phyloP scores from a whole-genome alignment of 352 stramenopile genomes.

The Pythium utonaiense region DNA sequence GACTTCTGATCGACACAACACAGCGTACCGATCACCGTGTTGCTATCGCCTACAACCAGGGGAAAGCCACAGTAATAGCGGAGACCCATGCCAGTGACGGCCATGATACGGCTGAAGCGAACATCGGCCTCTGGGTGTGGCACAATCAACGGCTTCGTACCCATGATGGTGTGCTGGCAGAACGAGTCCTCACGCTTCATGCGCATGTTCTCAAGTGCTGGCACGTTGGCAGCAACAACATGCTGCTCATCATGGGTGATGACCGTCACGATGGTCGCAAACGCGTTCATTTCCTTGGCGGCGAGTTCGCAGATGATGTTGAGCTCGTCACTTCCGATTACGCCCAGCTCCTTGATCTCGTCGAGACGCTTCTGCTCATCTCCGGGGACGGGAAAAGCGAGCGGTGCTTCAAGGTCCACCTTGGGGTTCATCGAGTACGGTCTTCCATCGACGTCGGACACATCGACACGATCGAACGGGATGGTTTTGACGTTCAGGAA shows the following conservation, averaged over 20 bases:
- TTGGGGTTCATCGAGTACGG: slow-evolving; percentile 32
- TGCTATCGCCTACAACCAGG: slow-evolving; percentile 25
- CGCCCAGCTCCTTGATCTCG: slow-evolving; percentile 34
- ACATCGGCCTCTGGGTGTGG: slow-evolving; percentile 51
- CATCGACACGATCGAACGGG: slow-evolving; percentile 32
- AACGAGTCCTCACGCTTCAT: slow-evolving; percentile 41
- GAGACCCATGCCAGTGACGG: slow-evolving; percentile 27
- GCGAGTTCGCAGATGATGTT: slow-evolving; percentile 64
- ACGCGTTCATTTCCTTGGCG: slow-evolving; percentile 48
- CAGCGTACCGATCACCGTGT: slow-evolving; percentile 46
- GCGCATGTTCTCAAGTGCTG: slow-evolving; percentile 25
- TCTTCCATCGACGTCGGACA: slow-evolving; percentile 41
- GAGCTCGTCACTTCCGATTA: slow-evolving; percentile 48
- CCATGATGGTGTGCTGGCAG: slow-evolving; percentile 49
- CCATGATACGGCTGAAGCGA: slow-evolving; percentile 32
- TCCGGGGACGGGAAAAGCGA: slow-evolving; percentile 26
- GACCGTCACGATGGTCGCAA: slow-evolving; percentile 54
- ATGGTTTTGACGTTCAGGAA: slow-evolving; percentile 3
- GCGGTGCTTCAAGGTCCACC: slow-evolving; percentile 24
- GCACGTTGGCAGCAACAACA: slow-evolving; percentile 34
- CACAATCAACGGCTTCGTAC: slow-evolving; percentile 49
- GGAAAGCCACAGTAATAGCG: slow-evolving; percentile 75
- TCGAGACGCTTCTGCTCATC: slow-evolving; percentile 49
- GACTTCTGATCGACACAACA: slow-evolving; percentile 10
- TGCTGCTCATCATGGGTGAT: slow-evolving; percentile 42